A percentile compares a stretch with the other conserved stretches of the same genome.
Evolutionary conservation across 2,329 filamentous ascomycete genomes (phyloP).

Genomic region (Scolecobasidium constrictum): DNA sequence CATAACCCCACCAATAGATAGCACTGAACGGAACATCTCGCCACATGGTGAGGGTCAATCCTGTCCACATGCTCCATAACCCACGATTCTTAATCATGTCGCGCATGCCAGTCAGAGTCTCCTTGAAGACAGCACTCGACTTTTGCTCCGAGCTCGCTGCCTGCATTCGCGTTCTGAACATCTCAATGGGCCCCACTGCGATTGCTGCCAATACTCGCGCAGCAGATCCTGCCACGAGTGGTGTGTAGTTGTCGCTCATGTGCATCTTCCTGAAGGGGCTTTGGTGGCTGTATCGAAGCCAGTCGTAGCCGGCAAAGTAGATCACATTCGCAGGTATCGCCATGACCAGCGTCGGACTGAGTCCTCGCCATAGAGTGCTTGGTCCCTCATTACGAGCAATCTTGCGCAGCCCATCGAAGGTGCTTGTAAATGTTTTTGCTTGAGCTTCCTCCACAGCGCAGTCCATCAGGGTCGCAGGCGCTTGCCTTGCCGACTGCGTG

Average conservation of each 20-base stretch:
- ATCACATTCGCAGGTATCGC: slow-evolving; percentile 92
- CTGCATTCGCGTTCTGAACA: slow-evolving; percentile 87
- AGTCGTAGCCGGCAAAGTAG: slow-evolving; percentile 97
- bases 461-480: slow-evolving; percentile 36
- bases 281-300: slow-evolving; percentile 62
- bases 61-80: slow-evolving; percentile 78
- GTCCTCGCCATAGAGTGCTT: slow-evolving; percentile 77
- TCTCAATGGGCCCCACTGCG: slow-evolving; percentile 81
- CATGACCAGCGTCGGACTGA: slow-evolving; percentile 93
- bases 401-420: slow-evolving; percentile 83
- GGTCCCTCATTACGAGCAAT: slow-evolving; percentile 89
- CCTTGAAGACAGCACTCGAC: slow-evolving; percentile 47
- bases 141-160: slow-evolving; percentile 36
- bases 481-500: slow-evolving; percentile 25
- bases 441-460: slow-evolving; percentile 86
- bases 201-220: slow-evolving; percentile 74
- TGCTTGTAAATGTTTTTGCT: slow-evolving; percentile 75
- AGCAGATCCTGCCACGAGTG: slow-evolving; percentile 66
- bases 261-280: slow-evolving; percentile 53
- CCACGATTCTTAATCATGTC: slow-evolving; percentile 72
- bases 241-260: slow-evolving; percentile 60
- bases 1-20: slow-evolving; percentile 97
- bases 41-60: slow-evolving; percentile 85
- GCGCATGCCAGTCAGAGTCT: slow-evolving; percentile 64
- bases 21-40: slow-evolving; percentile 94